phyloP scores from a whole-genome alignment of 768 basidiomycete species.

The Amanita jacksonii region DNA sequence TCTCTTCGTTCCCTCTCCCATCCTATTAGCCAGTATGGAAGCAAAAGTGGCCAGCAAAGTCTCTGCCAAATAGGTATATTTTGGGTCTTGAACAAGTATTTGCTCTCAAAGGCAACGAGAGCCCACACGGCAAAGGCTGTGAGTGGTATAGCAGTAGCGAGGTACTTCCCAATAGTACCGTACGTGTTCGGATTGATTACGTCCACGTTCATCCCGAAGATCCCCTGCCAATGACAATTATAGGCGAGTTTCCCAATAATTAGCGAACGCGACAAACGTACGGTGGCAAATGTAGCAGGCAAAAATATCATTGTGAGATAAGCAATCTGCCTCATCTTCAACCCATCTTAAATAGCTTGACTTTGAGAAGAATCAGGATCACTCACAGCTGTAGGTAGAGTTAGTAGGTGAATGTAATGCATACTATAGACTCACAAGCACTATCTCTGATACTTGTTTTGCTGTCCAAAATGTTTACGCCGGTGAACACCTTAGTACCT shows the following conservation, averaged over 20 bases:
- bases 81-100: conserved; percentile 22
- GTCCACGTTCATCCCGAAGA: conserved; percentile 52
- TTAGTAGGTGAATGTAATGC: background rate
- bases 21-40: conserved; percentile 10
- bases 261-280: conserved; percentile 17
- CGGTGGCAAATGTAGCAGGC: conserved; percentile 44
- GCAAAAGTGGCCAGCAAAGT: conserved; percentile 30
- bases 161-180: conserved; percentile 33
- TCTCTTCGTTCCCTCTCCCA: background rate
- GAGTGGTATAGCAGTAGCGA: conserved; percentile 33
- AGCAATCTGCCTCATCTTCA: conserved; percentile 46
- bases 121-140: conserved; percentile 46
- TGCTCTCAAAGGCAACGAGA: conserved; percentile 45
- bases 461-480: conserved; percentile 49
- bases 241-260: background rate
- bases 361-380: too few species aligned
- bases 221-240: conserved; percentile 22
- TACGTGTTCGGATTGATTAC: conserved; percentile 28
- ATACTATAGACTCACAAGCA: conserved; percentile 26
- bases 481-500: conserved; percentile 41
- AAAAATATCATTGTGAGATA: conserved; percentile 56
- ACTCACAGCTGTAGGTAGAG: too few species aligned
- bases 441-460: conserved; percentile 38
- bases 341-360: too few species aligned
- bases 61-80: conserved; percentile 20